Conservation (phyloP, 495 filamentous ascomycete genomes). For the Aspergillus cavernicola region DNA sequence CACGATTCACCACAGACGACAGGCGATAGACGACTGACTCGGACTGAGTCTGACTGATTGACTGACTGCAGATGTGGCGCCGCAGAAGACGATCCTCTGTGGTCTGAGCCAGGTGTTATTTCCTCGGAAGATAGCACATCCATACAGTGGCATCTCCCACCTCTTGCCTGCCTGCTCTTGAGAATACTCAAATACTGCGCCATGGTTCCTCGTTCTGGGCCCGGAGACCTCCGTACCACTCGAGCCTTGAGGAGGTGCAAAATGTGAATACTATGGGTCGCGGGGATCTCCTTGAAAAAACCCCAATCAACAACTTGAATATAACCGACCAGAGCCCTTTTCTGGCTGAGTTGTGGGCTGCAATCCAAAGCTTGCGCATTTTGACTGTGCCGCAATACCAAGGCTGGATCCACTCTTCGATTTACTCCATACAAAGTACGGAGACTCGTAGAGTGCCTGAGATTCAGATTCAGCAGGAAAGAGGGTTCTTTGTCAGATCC, state of each 20-base stretch:
- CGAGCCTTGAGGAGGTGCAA: too few relatives aligned
- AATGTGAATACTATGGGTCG: too few relatives aligned
- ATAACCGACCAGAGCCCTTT: constrained; percentile 6
- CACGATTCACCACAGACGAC: too few relatives aligned
- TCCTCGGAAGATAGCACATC: constrained; percentile 11
- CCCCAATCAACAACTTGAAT: background rate
- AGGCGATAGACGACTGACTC: background rate
- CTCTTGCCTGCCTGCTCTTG: too few relatives aligned
- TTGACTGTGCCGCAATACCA: constrained; percentile 22
- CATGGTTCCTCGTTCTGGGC: too few relatives aligned
- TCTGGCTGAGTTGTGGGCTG: background rate
- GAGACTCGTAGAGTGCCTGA: background rate
- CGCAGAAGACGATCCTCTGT: constrained; percentile 18
- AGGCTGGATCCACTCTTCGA: constrained; percentile 6
- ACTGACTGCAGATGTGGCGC: background rate
- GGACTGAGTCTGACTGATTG: too few relatives aligned
- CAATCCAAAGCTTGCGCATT: constrained; percentile 18
- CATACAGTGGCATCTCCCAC: background rate
- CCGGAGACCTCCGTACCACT: too few relatives aligned
- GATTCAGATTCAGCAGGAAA: too few relatives aligned
- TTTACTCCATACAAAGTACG: constrained; percentile 7
- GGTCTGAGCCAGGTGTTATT: constrained; percentile 5
- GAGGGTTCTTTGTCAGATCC: background rate
- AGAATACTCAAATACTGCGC: too few relatives aligned
- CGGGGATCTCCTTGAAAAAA: background rate